Percentiles rank a stretch among this genome's conserved stretches.
Conservation (phyloP, 331 rosid genomes). For the Rosa hybrid region DNA sequence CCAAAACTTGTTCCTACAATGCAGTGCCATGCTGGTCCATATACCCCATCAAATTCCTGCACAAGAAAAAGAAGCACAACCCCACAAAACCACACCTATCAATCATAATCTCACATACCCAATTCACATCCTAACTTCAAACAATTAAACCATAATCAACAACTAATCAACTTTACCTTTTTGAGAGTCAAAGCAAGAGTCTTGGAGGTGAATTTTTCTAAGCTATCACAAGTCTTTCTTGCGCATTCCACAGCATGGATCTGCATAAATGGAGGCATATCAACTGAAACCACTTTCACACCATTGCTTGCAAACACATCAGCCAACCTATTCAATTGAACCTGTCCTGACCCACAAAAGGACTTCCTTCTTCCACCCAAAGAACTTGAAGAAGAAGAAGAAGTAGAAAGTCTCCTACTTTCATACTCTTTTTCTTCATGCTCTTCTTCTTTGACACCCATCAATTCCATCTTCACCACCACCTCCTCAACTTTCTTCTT, state of each 20-base stretch:
- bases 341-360: conserved; percentile 41
- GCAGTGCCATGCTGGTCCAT: conserved; percentile 99
- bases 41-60: conserved; percentile 95
- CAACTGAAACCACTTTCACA: conserved; percentile 70
- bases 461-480: conserved; percentile 31
- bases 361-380: conserved; percentile 66
- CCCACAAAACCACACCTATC: conserved; percentile 41
- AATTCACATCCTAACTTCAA: not conserved
- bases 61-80: conserved; percentile 29
- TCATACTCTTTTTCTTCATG: not conserved
- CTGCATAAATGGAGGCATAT: conserved; percentile 99
- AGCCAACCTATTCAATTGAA: conserved; percentile 38
- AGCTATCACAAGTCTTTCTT: conserved; percentile 65
- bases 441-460: not conserved
- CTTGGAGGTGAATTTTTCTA: conserved; percentile 87
- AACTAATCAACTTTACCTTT: conserved; percentile 48
- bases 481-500: conserved; percentile 40
- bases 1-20: conserved; percentile 97
- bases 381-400: conserved; percentile 32
- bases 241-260: conserved; percentile 89
- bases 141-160: not conserved
- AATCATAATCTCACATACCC: conserved; percentile 27
- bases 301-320: conserved; percentile 80
- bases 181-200: conserved; percentile 82
- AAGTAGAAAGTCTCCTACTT: conserved; percentile 38